Conservation (phyloP, 2,329 filamentous ascomycete species). For the Aspergillus fructus region DNA sequence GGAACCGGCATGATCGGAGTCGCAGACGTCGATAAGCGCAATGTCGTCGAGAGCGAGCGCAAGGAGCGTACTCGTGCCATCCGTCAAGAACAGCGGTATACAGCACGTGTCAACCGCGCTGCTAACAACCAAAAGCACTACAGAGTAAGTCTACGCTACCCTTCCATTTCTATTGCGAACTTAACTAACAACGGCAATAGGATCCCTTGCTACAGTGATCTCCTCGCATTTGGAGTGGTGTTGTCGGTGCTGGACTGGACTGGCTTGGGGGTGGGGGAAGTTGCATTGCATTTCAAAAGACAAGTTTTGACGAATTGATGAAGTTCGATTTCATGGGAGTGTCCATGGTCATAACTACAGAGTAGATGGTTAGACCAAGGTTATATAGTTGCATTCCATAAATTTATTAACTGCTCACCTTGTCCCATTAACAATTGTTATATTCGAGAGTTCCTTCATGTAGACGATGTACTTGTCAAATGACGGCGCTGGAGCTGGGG, state of each 20-base stretch:
- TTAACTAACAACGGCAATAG: slow-evolving; percentile 28
- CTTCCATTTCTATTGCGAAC: background rate
- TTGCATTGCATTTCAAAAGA: background rate
- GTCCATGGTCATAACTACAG: background rate
- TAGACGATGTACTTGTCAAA: too few relatives aligned
- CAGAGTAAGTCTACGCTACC: slow-evolving; percentile 50
- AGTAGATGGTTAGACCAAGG: background rate
- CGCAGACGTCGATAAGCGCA: slow-evolving; percentile 70
- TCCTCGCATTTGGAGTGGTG: background rate
- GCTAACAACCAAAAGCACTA: slow-evolving; percentile 77
- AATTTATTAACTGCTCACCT: background rate
- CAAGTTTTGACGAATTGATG: background rate
- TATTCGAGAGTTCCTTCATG: too few relatives aligned
- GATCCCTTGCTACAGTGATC: slow-evolving; percentile 55
- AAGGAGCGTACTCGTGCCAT: slow-evolving; percentile 66
- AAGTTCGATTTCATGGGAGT: background rate
- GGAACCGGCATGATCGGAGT: slow-evolving; percentile 75
- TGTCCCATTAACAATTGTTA: too few relatives aligned
- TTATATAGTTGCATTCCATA: background rate
- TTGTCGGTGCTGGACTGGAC: background rate
- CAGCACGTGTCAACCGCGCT: slow-evolving; percentile 70
- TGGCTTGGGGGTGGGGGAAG: slow-evolving; percentile 3
- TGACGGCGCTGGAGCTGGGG: too few relatives aligned
- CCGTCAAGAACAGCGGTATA: slow-evolving; percentile 60
- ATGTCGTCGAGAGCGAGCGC: slow-evolving; percentile 66